Percentiles rank a stretch among this genome's conserved stretches.
These are phyloP conservation scores for Sarocladium kiliense DNA, from an alignment of 2,329 filamentous ascomycete genomes.

Conservation along the genomic window DNA sequence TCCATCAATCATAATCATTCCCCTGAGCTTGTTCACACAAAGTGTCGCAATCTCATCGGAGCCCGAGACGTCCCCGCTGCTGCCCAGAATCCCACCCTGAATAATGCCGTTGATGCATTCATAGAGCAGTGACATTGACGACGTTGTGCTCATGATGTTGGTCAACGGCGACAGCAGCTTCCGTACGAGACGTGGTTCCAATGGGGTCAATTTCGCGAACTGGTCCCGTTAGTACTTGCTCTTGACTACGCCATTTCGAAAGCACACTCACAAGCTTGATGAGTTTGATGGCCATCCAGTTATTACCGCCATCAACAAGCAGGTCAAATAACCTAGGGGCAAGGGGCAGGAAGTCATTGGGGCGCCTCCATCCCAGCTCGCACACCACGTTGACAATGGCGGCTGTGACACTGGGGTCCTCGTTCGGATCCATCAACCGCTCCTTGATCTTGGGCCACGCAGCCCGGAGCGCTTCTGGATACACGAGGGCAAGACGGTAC, in stretches of 20 bases:
- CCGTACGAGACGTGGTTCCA: conserved; percentile 85
- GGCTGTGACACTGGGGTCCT: conserved; percentile 89
- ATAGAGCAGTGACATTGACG: conserved; percentile 96
- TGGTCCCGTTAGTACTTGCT: conserved; percentile 29
- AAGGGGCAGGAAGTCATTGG: conserved; percentile 87
- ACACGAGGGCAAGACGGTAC: conserved; percentile 90
- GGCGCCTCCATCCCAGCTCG: conserved; percentile 89
- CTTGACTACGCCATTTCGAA: neutral
- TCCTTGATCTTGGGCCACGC: conserved; percentile 99
- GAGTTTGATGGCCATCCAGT: conserved; percentile 99
- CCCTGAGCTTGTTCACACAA: conserved; percentile 86
- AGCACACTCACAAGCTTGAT: conserved; percentile 71
- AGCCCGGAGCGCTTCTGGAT: conserved; percentile 84
- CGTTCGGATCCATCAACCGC: conserved; percentile 79
- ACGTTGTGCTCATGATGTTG: conserved; percentile 88
- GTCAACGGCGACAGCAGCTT: conserved; percentile 89
- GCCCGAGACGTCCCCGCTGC: conserved; percentile 71
- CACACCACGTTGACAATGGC: conserved; percentile 97
- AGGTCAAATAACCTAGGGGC: conserved; percentile 90
- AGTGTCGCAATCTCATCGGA: conserved; percentile 88
- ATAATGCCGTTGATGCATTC: conserved; percentile 99
- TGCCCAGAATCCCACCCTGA: conserved; percentile 87
- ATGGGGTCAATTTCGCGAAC: conserved; percentile 90
- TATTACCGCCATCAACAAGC: conserved; percentile 86
- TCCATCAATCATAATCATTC: conserved; percentile 89